Evolutionary conservation across 2,329 filamentous ascomycete species (phyloP), one percentile per base, ranked within the genome.

Genomic region (Aspergillus melleus): DNA sequence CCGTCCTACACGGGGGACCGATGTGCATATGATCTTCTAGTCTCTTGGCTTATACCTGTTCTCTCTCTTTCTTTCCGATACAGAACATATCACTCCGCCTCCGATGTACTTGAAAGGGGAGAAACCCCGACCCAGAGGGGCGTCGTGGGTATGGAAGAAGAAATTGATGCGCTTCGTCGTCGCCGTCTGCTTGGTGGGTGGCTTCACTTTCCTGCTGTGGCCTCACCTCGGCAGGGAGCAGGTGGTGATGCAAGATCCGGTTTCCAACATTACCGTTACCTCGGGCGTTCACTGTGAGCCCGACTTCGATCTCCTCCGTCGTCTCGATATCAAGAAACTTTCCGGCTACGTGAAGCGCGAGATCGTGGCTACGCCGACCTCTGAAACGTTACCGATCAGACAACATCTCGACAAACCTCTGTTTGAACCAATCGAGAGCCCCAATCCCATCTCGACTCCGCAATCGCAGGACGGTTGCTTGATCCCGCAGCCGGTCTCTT

Each of bases 401-500:
- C 72, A 74, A 58, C 54, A 49, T 11, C 55, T 74, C 19, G 61
- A 73, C 3, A 58, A 61, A n/a, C 70, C 72, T 8, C 55, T 75
- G 26, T 63, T 72, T 36, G 64, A 69, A 14, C 49, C 46, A 20
- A 19, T 30, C 53, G 42, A 58, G 54, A 29, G 52, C 19, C 22
- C 52, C 10, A 51, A 52, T 11, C 50, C 50, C 9, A 53, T 42
- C 10, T 44, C 57, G 9, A 26, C 46, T 8, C 61, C 64, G 36
- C 63, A 65, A 20, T 55, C 63, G 55, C 69, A 64, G 49, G 69
- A 73, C 47, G 69, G 71, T 59, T 78, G 76, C 61, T 68, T 69
- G 24, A 77, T 83, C 12, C 73, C 79, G 1, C 70, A 82, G 19
- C 76, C 80, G 2, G 71, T 87, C 19, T 66, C 74, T 0, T 68